Base-by-base conservation (phyloP, 2,329 filamentous ascomycete species). In the Neofusicoccum ribis region DNA sequence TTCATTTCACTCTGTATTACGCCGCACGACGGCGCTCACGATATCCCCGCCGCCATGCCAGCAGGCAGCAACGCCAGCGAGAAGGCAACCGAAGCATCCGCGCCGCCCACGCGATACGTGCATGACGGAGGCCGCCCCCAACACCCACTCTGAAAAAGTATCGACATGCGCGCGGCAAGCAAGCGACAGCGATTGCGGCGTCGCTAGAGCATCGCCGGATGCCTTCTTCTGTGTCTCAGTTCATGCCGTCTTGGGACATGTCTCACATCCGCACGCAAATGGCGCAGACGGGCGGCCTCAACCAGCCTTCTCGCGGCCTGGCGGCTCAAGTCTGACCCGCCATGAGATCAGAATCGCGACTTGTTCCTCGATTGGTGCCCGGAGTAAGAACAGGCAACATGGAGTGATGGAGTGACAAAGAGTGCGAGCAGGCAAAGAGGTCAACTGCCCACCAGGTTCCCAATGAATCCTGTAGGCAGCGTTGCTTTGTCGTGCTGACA, bases 211-310 rank as follows among this genome's bases (percentile, higher is more conserved):
- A 47, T 56, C 43, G 27, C 27, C 50, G 37, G 47, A 44, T 34
- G 20, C 8, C 17, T 12, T 15, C 14, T 46, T 15, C 14, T 46
- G n/a, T 47, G 41, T 39, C 41, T 59, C 51, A 17, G 44, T 37
- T 5, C 4, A 34, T 43, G 52, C 52, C 43, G n/a, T 37, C 3
- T 12, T 52, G 15, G 34, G 34, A 14, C 20, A 20, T 5, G 11
- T 17, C 15, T 17, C 27, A 17, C 44, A 36, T 5, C 20, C 41
- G 14, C 39, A 14, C 51, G 23, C 17, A 11, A 17, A 37, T n/a
- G 31, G 41, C 56, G 27, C n/a, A 14, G 23, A 36, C 49, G 56
- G 56, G 56, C 56, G 56, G 56, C 56, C 56, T 60, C 56, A 7
- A 31, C 56, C 31, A 60, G 8, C 31, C 8, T n/a, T 2, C 9